phyloP scores from a whole-genome alignment of 495 filamentous ascomycete genomes.

The Podospora anserina region DNA sequence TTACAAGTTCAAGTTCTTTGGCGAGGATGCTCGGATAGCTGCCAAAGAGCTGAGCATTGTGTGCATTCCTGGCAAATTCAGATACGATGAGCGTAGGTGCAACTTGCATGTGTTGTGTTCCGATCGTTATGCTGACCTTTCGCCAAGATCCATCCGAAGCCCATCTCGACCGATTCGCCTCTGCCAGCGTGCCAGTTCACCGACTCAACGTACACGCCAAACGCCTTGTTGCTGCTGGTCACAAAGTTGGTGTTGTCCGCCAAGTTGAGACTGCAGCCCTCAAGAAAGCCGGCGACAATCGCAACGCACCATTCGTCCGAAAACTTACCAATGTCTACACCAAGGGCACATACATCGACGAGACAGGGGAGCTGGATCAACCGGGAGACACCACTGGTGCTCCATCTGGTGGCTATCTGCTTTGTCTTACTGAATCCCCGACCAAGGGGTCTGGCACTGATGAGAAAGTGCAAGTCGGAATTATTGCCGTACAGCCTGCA shows the following conservation, averaged over 20 bases:
- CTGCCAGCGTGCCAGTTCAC: constrained; percentile 91
- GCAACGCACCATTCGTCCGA: constrained; percentile 85
- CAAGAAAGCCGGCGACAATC: constrained; percentile 94
- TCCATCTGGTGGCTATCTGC: constrained; percentile 79
- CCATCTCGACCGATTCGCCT: constrained; percentile 88
- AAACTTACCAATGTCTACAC: constrained; percentile 97
- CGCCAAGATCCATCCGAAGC: constrained; percentile 76
- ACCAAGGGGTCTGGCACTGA: constrained; percentile 84
- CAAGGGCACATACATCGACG: constrained; percentile 97
- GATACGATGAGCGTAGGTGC: constrained; percentile 81
- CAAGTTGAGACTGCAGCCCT: constrained; percentile 98
- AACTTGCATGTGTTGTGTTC: background rate
- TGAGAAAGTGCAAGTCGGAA: constrained; percentile 88
- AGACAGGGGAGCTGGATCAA: constrained; percentile 74
- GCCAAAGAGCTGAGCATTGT: constrained; percentile 92
- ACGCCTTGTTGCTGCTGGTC: constrained; percentile 82
- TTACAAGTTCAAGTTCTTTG: constrained; percentile 97
- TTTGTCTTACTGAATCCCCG: constrained; percentile 87
- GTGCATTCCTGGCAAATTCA: constrained; percentile 91
- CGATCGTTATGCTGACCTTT: background rate
- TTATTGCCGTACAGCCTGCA: constrained; percentile 91
- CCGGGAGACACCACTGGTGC: constrained; percentile 52
- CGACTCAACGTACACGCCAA: constrained; percentile 93
- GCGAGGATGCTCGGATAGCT: constrained; percentile 90
- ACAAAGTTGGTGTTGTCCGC: constrained; percentile 94